Evolutionary conservation across 352 stramenopile genomes (phyloP), one percentile per base, ranked within the genome.

Genomic region (Phytophthora agathidicida): DNA sequence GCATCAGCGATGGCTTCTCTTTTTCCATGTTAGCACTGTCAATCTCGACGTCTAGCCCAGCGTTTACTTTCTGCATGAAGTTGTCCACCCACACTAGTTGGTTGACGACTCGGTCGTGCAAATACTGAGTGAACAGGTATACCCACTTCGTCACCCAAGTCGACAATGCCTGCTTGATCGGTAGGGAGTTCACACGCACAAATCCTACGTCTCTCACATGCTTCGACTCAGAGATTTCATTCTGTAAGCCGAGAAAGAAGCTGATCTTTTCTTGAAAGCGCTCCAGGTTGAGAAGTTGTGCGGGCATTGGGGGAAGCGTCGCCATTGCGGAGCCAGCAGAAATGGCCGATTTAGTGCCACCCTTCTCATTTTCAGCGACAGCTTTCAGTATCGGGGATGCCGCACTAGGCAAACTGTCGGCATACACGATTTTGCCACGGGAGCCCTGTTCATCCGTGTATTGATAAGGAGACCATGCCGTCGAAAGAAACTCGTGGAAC

Each of bases 71-170:
- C 3, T 71, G 51, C 68, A 98, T 93, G 60, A 98, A 97, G 36
- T 74, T 75, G 49, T 96, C 68, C n/a, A 98, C 78, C 77, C 89
- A 92, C 28, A 73, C 48, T 3, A 98, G 73, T 20, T 93, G 79
- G 37, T 81, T 86, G 20, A 93, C 76, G 2, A 98, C 86, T 35
- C 91, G 79, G 39, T 97, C 83, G 46, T 98, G 90, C 0, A 98
- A 68, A 58, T 95, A 97, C 54, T 97, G 87, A 4, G 92, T 98
- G 55, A 97, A 98, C 26, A 96, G 75, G 52, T 97, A 98, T 27
- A 97, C 93, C 94, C 94, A 98, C 44, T 98, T 98, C 5, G 92
- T 98, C 1, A 97, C 90, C 89, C 92, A 98, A 10, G 93, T 98
- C 2, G 81, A 89, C 23, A 98, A 74, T 14, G 93, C 91, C 44